phyloP scores from a whole-genome alignment of 352 stramenopile species.

The Phytophthora crassamura region DNA sequence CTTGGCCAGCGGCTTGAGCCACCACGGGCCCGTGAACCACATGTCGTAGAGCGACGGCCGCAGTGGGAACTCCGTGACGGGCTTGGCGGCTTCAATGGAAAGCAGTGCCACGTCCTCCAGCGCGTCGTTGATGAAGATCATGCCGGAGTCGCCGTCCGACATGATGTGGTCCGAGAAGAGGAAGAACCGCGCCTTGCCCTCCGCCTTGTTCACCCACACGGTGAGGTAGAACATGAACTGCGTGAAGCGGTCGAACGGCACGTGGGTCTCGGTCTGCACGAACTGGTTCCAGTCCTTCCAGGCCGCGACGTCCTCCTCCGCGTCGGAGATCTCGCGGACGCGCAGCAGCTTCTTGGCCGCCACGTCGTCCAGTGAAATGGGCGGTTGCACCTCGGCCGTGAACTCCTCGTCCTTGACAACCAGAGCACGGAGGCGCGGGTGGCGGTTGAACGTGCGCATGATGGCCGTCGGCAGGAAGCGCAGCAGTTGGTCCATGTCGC shows the following conservation, averaged over 20 bases:
- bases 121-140: constrained; percentile 57
- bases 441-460: constrained; percentile 64
- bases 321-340: constrained; percentile 36
- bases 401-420: constrained; percentile 48
- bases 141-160: constrained; percentile 55
- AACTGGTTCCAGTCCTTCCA: constrained; percentile 49
- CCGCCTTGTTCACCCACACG: constrained; percentile 43
- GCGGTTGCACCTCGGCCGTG: constrained; percentile 47
- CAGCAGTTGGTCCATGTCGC: constrained; percentile 50
- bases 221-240: constrained; percentile 61
- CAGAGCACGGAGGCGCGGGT: constrained; percentile 56
- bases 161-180: constrained; percentile 72
- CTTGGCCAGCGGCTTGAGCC: constrained; percentile 42
- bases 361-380: constrained; percentile 45
- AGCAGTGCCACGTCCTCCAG: constrained; percentile 45
- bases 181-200: constrained; percentile 44
- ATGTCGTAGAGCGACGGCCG: constrained; percentile 53
- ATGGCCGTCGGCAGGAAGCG: constrained; percentile 52
- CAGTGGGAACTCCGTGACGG: constrained; percentile 41
- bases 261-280: constrained; percentile 38
- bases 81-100: constrained; percentile 35
- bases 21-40: constrained; percentile 47
- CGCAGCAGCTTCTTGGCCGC: constrained; percentile 34
- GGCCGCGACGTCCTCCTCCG: constrained; percentile 18
- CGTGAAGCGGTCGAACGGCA: constrained; percentile 48